Conservation (phyloP, 2,329 filamentous ascomycete genomes). For the Penicillium sp. region DNA sequence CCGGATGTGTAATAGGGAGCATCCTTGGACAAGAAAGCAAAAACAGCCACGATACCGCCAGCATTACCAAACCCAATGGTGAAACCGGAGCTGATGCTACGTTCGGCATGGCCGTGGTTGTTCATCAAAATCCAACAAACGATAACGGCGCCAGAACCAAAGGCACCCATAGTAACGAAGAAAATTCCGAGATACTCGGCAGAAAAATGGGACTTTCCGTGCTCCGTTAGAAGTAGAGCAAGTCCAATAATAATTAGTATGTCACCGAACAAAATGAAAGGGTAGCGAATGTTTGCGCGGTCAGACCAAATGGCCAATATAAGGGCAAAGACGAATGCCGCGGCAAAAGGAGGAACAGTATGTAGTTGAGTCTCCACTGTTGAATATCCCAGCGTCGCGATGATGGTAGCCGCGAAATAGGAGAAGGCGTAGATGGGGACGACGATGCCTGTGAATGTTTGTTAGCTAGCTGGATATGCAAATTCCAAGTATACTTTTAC, state of each 20-base stretch:
- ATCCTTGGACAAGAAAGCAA: constrained; percentile 23
- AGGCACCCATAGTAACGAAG: constrained; percentile 37
- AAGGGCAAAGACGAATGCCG: constrained; percentile 19
- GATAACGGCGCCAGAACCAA: constrained; percentile 21
- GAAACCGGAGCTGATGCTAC: constrained; percentile 28
- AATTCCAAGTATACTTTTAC: background rate
- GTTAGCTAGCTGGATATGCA: background rate
- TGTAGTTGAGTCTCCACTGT: constrained; percentile 25
- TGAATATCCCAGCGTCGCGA: constrained; percentile 20
- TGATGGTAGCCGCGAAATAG: constrained; percentile 25
- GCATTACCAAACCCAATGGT: constrained; percentile 30
- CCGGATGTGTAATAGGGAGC: constrained; percentile 26
- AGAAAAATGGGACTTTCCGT: constrained; percentile 23
- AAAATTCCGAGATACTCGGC: constrained; percentile 39
- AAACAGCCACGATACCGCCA: constrained; percentile 30
- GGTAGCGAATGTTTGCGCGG: constrained; percentile 18
- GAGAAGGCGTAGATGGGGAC: constrained; percentile 22
- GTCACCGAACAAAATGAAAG: constrained; percentile 21
- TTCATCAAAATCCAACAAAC: constrained; percentile 43
- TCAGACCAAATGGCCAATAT: constrained; percentile 21
- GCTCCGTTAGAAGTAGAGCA: constrained; percentile 21
- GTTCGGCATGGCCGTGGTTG: constrained; percentile 30
- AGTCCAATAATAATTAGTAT: constrained; percentile 23
- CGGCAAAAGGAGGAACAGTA: constrained; percentile 23
- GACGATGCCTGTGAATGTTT: constrained; percentile 16